Percentiles rank a stretch among this genome's conserved stretches.
phyloP scores from a whole-genome alignment of 2,329 filamentous ascomycete genomes.

The Aspergillus sp. region DNA sequence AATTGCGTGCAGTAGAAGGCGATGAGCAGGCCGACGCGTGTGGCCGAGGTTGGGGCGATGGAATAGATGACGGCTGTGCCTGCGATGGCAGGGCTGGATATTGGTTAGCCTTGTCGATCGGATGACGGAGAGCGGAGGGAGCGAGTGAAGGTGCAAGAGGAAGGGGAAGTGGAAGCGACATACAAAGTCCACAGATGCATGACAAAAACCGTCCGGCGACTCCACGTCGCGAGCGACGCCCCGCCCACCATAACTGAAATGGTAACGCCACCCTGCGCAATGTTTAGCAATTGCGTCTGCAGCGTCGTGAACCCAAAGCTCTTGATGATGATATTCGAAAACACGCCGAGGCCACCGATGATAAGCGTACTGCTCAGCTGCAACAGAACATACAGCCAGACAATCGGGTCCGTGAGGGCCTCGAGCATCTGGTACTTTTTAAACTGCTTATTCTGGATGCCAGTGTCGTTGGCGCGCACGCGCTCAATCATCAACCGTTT shows the following conservation, averaged over 20 bases:
- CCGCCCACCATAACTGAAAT: slow-evolving; percentile 67
- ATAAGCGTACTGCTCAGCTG: slow-evolving; percentile 22
- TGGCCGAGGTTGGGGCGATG: slow-evolving; percentile 56
- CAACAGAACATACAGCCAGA: slow-evolving; percentile 26
- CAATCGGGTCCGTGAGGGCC: slow-evolving; percentile 36
- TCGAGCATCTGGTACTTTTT: slow-evolving; percentile 55
- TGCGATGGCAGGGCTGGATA: slow-evolving; percentile 65
- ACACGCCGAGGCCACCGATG: slow-evolving; percentile 41
- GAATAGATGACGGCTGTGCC: slow-evolving; percentile 72
- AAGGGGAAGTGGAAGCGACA: slow-evolving; percentile 43
- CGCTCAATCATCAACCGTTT: slow-evolving; percentile 64
- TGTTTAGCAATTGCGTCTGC: slow-evolving; percentile 70
- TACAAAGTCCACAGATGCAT: slow-evolving; percentile 13
- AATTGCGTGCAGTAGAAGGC: slow-evolving; percentile 73
- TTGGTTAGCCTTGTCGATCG: neutral
- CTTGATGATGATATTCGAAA: slow-evolving; percentile 64
- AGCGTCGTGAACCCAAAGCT: slow-evolving; percentile 65
- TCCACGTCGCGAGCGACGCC: slow-evolving; percentile 69
- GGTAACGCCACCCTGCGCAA: slow-evolving; percentile 74
- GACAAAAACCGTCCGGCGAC: slow-evolving; percentile 52
- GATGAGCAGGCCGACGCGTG: slow-evolving; percentile 67
- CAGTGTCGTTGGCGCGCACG: slow-evolving; percentile 61
- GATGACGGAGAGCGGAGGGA: neutral
- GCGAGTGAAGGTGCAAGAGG: slow-evolving; percentile 34
- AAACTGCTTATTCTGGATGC: slow-evolving; percentile 60